Evolutionary conservation across 108 stramenopile genomes (phyloP), one percentile per base, ranked within the genome.

Genomic region (Aurantiochytrium sp.): DNA sequence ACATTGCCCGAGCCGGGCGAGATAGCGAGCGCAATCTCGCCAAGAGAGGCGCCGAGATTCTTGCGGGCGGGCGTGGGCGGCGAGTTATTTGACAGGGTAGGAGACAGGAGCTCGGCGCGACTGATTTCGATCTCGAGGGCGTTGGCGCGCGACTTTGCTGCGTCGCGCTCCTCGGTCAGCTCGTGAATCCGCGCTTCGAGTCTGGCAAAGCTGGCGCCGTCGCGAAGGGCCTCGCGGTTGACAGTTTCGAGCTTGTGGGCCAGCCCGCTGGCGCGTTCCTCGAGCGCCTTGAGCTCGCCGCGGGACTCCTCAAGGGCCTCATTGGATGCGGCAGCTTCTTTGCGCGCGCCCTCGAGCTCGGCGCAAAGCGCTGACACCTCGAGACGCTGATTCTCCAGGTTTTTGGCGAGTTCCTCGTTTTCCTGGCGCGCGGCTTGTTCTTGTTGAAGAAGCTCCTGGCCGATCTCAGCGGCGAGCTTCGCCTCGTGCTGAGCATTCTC

Each of bases 141-240:
- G 6, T 65, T 10, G 6, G 34, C 59, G 8, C 59, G 59, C 32
- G 19, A 19, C 12, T 65, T 65, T 0, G 59, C 59, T 1, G 27
- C 59, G 59, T 81, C 73, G 73, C 73, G 73, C 73, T 81, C 73
- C 36, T 48, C 45, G 10, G 24, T 81, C 6, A 81, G 45, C 12
- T 41, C 45, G 45, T 24, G 39, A 24, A 81, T 41, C 19, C 24
- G 39, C 73, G 21, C 42, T 24, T 81, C 73, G 27, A 48, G 45
- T 24, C 32, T 24, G 21, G 73, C n/a, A 24, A 81, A 48, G 12
- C 42, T 81, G 45, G 73, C 73, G 45, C 73, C 45, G 27, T 48
- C 42, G 19, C 45, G 39, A n/a, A 81, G 45, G 2, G 73, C 73
- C 30, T 81, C 73, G 39, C 73, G 73, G 24, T 81, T 81, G 42